Percentiles rank a stretch among this genome's conserved stretches.
Evolutionary conservation across 2,329 filamentous ascomycete species (phyloP).

Genomic region (Neonectria neomacrospora): DNA sequence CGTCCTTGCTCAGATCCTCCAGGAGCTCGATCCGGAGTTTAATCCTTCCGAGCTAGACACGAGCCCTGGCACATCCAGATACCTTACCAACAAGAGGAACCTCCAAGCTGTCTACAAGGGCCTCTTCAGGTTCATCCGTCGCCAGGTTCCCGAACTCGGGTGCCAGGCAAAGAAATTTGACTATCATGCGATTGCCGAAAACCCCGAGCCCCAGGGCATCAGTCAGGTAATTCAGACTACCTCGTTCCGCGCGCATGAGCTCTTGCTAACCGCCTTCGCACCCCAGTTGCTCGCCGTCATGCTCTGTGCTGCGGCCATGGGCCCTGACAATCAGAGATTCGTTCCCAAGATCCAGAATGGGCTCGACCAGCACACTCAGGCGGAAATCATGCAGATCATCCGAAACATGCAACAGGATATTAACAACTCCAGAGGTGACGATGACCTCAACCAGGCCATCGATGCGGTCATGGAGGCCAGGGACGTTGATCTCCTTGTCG

Average conservation of each 20-base stretch:
- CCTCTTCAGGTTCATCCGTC: constrained; percentile 65
- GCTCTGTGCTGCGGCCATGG: constrained; percentile 69
- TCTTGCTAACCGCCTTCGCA: constrained; percentile 43
- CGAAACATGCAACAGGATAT: constrained; percentile 55
- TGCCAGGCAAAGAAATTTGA: constrained; percentile 64
- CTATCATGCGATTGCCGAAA: constrained; percentile 68
- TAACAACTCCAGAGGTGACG: constrained; percentile 50
- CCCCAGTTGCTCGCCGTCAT: constrained; percentile 71
- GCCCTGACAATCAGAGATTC: constrained; percentile 66
- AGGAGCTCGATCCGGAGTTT: constrained; percentile 68
- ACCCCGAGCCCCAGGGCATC: constrained; percentile 65
- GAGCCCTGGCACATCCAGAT: constrained; percentile 55
- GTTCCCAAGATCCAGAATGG: constrained; percentile 57
- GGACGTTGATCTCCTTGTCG: constrained; percentile 66
- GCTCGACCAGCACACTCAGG: constrained; percentile 56
- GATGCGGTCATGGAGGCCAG: constrained; percentile 56
- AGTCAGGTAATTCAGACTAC: constrained; percentile 56
- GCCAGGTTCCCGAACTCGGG: constrained; percentile 62
- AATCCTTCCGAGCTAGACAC: constrained; percentile 64
- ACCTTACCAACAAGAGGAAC: constrained; percentile 62
- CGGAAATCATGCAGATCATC: constrained; percentile 59
- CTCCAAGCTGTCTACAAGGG: constrained; percentile 66
- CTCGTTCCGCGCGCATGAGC: constrained; percentile 28
- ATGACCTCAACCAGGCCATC: constrained; percentile 53
- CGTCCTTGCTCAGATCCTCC: constrained; percentile 65